Base-by-base conservation (phyloP, 208 protist genomes). In the Trypanosoma lewisi region DNA sequence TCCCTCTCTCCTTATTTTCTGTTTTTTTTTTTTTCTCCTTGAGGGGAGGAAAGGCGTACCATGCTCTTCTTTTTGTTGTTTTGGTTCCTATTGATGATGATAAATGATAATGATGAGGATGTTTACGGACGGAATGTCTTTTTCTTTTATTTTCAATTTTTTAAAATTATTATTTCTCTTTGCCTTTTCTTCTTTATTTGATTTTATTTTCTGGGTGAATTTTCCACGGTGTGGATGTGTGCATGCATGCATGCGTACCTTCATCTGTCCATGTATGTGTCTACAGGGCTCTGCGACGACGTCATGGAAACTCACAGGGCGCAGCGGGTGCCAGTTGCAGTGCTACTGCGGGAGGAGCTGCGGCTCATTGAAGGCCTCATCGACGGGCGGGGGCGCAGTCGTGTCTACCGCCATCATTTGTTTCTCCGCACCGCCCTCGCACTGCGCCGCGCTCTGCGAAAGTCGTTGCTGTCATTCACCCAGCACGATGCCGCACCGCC, bases 391-490 rank as follows among this genome's bases (percentile, higher is more conserved):
- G 30, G 63, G 17, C 70, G 82, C 2, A 30, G 52, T 30, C 69
- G 61, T 14, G 72, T 84, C 34, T 84, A 88, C 57, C 52, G 82
- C 21, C 82, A 88, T 45, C 82, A 88, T 57, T 16, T 50, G 16
- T 88, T 88, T 50, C 80, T 75, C 55, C 70, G 67, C n/a, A 27
- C 48, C 17, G 56, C 49, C 6, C 53, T 47, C n/a, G 63, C 70
- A 21, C 27, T 67, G 5, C 75, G 73, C 16, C 19, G 23, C 5
- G 31, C 60, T 6, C 28, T 72, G 36, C 25, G 16, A 3, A 59
- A 48, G 7, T 14, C 37, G 30, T 27, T 70, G 36, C 64, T 53
- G 31, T 44, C 41, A 7, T 61, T 68, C 12, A 28, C 41, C 19
- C 14, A 48, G 52, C 14, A 31, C 48, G 2, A 9, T 37, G 19